A percentile compares a stretch with the other conserved stretches of the same genome.
phyloP scores from a whole-genome alignment of 192 early-diverging fungal species.

The Coemansia sp. region DNA sequence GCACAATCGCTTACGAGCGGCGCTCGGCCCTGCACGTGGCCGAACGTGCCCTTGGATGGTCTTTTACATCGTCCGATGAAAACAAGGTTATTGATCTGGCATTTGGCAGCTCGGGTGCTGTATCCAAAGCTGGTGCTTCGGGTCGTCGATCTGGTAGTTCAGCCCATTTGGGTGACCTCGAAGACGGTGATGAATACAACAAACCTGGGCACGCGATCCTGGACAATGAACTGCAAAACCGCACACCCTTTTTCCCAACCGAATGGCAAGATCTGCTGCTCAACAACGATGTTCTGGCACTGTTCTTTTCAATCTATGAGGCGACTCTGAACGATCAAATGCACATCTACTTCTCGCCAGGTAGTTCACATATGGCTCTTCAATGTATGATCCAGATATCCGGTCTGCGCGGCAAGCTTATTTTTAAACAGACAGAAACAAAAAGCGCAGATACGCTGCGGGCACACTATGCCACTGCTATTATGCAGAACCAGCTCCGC shows the following conservation, averaged over 20 bases:
- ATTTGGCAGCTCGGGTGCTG: constrained; percentile 23
- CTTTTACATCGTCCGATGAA: constrained; percentile 30
- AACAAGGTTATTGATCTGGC: constrained; percentile 26
- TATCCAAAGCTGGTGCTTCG: background rate
- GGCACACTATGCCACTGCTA: constrained; percentile 29
- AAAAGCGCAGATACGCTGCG: constrained; percentile 29
- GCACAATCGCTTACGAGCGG: constrained; percentile 43
- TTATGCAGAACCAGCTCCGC: constrained; percentile 44
- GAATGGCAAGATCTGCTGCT: constrained; percentile 42
- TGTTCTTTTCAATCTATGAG: constrained; percentile 50
- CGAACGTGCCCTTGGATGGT: constrained; percentile 38
- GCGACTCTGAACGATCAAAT: constrained; percentile 45
- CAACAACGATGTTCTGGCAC: constrained; percentile 29
- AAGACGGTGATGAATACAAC: constrained; percentile 13
- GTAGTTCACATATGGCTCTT: constrained; percentile 45
- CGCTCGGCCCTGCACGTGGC: constrained; percentile 44
- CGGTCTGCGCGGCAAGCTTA: constrained; percentile 39
- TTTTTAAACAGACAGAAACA: constrained; percentile 20
- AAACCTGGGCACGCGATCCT: constrained; percentile 19
- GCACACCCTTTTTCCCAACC: constrained; percentile 37
- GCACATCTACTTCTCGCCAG: constrained; percentile 47
- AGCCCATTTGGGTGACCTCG: constrained; percentile 9
- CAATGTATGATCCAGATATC: constrained; percentile 49
- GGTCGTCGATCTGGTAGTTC: background rate
- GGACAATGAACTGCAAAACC: constrained; percentile 24